Conservation (phyloP, 176 grass and related monocot species). For the Ampelocalamus luodianensis region DNA sequence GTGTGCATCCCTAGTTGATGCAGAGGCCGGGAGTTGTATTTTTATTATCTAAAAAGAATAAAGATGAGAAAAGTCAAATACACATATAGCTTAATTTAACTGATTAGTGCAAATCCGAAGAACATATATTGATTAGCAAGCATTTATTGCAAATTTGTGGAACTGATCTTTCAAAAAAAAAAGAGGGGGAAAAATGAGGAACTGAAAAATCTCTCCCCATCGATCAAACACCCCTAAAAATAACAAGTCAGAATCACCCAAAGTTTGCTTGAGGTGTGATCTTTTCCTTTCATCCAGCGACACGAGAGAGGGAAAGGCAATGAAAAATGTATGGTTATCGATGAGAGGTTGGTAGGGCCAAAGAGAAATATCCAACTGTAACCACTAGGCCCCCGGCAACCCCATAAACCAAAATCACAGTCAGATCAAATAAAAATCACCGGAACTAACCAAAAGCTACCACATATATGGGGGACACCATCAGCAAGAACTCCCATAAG, state of each 20-base stretch:
- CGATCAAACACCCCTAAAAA: not conserved
- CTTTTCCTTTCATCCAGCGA: not conserved
- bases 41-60: too few relatives aligned
- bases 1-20: too few relatives aligned
- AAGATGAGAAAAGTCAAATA: not conserved
- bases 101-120: not conserved
- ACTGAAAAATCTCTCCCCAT: not conserved
- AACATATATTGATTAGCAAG: not conserved
- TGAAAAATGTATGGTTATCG: not conserved
- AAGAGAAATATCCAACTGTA: conserved; percentile 36
- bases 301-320: not conserved
- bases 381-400: not conserved
- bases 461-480: conserved; percentile 31
- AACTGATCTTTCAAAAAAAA: not conserved
- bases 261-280: not conserved
- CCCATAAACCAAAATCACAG: conserved; percentile 32
- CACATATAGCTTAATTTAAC: not conserved
- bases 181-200: too few relatives aligned
- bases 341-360: conserved; percentile 4
- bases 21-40: too few relatives aligned
- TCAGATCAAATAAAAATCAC: conserved; percentile 16
- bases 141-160: not conserved
- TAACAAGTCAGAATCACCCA: not conserved
- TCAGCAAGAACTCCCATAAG: conserved; percentile 33
- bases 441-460: conserved; percentile 34